Percentiles rank a stretch among this genome's conserved stretches.
phyloP scores from a whole-genome alignment of 441 rosid species.

The Populus hybrid region DNA sequence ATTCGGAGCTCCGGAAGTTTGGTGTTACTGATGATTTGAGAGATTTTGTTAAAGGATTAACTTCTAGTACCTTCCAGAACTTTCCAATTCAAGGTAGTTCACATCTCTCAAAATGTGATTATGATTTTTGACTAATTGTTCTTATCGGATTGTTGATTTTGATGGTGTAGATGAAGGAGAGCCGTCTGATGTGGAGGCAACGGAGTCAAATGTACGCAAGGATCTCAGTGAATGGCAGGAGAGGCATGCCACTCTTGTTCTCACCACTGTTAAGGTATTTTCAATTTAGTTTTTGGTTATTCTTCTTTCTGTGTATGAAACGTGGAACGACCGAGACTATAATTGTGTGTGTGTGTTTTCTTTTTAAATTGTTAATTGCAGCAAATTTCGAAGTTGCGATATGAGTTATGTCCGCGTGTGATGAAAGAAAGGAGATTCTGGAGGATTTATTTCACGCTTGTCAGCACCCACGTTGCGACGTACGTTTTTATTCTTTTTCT shows the following conservation, averaged over 20 bases:
- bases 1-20: slow-evolving; percentile 33
- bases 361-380: slow-evolving; percentile 22
- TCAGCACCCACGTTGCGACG: slow-evolving; percentile 62
- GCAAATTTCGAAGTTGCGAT: slow-evolving; percentile 87
- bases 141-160: not conserved
- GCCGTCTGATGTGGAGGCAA: slow-evolving; percentile 28
- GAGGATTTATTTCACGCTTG: slow-evolving; percentile 78
- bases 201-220: slow-evolving; percentile 46
- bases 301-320: not conserved
- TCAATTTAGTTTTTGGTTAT: not conserved
- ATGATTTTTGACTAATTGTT: not conserved
- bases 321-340: not conserved
- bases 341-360: not conserved
- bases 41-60: slow-evolving; percentile 56
- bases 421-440: slow-evolving; percentile 85
- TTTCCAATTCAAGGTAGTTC: slow-evolving; percentile 52
- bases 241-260: slow-evolving; percentile 65
- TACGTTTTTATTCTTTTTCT: slow-evolving; percentile 32
- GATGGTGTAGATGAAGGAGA: slow-evolving; percentile 43
- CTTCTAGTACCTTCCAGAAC: slow-evolving; percentile 62
- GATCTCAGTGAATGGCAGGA: slow-evolving; percentile 86
- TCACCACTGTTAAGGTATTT: slow-evolving; percentile 65
- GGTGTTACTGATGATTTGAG: slow-evolving; percentile 66
- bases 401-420: slow-evolving; percentile 66
- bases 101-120: not conserved